Conservation (phyloP, 2,329 filamentous ascomycete species). For the Aspergillus viridinutans region DNA sequence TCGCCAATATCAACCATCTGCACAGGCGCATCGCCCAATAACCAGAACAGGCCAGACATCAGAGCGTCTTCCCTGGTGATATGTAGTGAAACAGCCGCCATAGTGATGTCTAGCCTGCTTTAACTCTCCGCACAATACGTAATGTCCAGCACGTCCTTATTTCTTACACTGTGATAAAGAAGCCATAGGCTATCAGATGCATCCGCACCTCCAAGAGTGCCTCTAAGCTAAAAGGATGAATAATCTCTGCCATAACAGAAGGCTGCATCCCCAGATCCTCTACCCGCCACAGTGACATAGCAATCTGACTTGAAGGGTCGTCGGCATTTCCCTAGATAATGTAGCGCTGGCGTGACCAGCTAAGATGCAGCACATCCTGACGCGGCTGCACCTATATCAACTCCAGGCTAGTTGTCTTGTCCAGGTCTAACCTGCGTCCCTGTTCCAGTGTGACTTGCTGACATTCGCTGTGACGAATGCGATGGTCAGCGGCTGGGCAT, state of each 20-base stretch:
- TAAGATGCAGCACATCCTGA: neutral
- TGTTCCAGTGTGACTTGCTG: neutral
- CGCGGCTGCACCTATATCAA: neutral
- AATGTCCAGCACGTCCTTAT: neutral
- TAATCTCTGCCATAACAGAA: no score
- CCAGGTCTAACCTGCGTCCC: neutral
- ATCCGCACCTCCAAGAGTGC: no score
- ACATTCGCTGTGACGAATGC: neutral
- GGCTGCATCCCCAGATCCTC: no score
- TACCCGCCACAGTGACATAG: no score
- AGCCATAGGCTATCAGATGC: no score
- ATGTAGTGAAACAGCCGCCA: constrained; percentile 5
- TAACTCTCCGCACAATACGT: neutral
- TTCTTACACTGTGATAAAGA: no score
- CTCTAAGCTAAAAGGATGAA: no score
- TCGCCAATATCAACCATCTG: constrained; percentile 7
- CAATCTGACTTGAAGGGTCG: no score
- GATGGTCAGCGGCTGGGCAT: neutral
- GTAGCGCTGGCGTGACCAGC: neutral
- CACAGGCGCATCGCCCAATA: constrained; percentile 6
- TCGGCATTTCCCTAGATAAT: no score
- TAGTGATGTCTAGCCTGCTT: neutral
- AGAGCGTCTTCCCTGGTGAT: neutral
- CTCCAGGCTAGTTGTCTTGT: neutral
- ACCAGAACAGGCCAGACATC: constrained; percentile 4